Conservation (phyloP, 139 green algal genomes). For the Auxenochlorella pyrenoidosa region DNA sequence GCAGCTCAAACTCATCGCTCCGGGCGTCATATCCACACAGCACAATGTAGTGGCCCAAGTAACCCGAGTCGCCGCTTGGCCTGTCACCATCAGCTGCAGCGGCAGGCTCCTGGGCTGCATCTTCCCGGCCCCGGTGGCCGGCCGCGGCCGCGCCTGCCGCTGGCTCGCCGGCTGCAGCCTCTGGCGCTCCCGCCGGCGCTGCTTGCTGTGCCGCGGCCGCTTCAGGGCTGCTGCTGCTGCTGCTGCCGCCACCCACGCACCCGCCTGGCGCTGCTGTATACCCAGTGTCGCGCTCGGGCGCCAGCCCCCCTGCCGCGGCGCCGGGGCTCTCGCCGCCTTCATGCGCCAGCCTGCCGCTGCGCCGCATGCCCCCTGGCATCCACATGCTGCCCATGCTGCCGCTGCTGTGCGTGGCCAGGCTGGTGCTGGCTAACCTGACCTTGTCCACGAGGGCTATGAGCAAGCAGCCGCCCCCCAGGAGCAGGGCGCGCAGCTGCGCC, state of each 20-base stretch:
- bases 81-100: neutral
- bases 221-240: neutral
- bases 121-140: neutral
- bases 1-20: slow-evolving; percentile 57
- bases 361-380: slow-evolving; percentile 3
- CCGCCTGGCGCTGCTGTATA: neutral
- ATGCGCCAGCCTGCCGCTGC: neutral
- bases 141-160: neutral
- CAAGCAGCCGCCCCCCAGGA: slow-evolving; percentile 64
- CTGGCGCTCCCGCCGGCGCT: neutral
- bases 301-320: neutral
- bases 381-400: neutral
- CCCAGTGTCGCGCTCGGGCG: neutral
- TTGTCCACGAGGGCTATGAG: slow-evolving; percentile 90
- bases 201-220: neutral
- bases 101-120: neutral
- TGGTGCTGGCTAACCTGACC: slow-evolving; percentile 55
- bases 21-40: slow-evolving; percentile 55
- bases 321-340: neutral
- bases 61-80: neutral
- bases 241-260: neutral
- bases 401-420: slow-evolving; percentile 2
- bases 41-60: slow-evolving; percentile 70
- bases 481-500: slow-evolving; percentile 46
- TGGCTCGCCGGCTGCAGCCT: neutral